A percentile compares a stretch with the other conserved stretches of the same genome.
These are phyloP conservation scores for Blepharisma undulans DNA, from an alignment of 169 alveolate genomes.

Conservation along the genomic window DNA sequence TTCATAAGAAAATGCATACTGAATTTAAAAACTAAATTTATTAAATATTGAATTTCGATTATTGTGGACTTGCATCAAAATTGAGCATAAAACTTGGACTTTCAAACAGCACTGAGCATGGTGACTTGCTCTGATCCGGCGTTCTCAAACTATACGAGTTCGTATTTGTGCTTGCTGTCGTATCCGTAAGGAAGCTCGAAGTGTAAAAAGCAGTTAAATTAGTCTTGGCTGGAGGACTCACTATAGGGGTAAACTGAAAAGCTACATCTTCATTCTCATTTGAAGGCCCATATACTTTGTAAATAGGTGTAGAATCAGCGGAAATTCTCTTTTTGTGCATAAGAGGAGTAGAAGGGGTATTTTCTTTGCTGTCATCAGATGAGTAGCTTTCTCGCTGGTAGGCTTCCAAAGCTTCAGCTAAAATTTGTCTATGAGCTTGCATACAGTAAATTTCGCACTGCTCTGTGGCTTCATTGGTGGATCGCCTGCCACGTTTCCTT, in stretches of 20 bases:
- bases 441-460: constrained; percentile 12
- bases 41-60: neutral
- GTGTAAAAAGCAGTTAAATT: neutral
- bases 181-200: neutral
- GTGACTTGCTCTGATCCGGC: neutral
- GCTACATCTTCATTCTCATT: neutral
- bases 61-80: neutral
- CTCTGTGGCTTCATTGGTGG: neutral
- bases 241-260: neutral
- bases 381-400: neutral
- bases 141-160: neutral
- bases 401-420: constrained; percentile 20
- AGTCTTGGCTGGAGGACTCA: neutral
- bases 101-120: neutral
- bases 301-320: neutral
- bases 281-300: neutral
- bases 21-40: neutral
- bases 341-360: neutral
- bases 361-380: neutral
- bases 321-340: neutral
- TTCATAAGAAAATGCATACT: neutral
- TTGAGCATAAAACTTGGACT: constrained; percentile 36
- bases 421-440: neutral
- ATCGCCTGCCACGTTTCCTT: constrained; percentile 43
- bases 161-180: neutral